Conservation (phyloP, 1,139 yeast genomes). For the Scheffersomyces lignicola region DNA sequence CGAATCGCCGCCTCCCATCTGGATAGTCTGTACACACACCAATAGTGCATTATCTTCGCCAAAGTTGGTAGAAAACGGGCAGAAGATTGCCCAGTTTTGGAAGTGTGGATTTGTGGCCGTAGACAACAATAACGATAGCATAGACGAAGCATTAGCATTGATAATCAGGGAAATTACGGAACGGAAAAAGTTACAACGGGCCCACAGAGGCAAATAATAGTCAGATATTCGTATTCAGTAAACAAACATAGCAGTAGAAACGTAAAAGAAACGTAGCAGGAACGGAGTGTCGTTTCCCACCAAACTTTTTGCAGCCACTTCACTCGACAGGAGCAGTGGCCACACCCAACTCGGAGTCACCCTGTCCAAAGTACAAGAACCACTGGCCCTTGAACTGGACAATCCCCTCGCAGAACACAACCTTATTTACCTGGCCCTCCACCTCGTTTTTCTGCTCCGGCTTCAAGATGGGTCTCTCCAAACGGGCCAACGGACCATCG, state of each 20-base stretch:
- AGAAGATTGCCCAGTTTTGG: constrained; percentile 57
- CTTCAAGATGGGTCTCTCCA: constrained; percentile 36
- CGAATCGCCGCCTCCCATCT: constrained; percentile 62
- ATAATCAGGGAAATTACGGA: constrained; percentile 62
- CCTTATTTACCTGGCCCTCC: constrained; percentile 44
- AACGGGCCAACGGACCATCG: constrained; percentile 39
- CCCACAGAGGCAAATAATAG: not conserved
- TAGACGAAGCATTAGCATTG: constrained; percentile 56
- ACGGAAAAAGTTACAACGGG: constrained; percentile 23
- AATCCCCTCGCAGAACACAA: constrained; percentile 47
- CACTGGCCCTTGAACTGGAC: constrained; percentile 46
- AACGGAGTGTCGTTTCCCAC: not conserved
- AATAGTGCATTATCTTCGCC: constrained; percentile 60
- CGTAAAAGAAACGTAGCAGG: not conserved
- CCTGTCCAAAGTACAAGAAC: constrained; percentile 47
- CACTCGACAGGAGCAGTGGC: constrained; percentile 32
- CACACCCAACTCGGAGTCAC: constrained; percentile 46
- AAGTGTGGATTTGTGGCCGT: constrained; percentile 61
- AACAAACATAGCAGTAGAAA: not conserved
- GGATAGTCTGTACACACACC: constrained; percentile 64
- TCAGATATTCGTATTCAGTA: not conserved
- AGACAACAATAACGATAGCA: constrained; percentile 48
- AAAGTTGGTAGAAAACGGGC: constrained; percentile 54
- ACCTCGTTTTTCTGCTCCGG: constrained; percentile 41
- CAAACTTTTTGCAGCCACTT: not conserved